Base-by-base conservation (phyloP, 305 asterid genomes). In the Fraxinus baroniana region DNA sequence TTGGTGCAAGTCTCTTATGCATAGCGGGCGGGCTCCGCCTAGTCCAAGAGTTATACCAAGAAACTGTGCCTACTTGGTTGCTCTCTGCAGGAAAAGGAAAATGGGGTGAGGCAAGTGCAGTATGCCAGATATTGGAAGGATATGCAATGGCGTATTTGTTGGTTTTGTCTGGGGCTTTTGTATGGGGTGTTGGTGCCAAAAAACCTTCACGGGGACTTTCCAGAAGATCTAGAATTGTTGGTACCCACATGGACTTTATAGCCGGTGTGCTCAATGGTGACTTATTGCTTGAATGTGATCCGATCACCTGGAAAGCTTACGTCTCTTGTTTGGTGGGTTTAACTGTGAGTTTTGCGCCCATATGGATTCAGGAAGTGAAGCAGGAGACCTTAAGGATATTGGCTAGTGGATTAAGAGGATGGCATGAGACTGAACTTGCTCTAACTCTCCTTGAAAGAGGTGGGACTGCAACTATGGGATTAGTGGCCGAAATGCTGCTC, bases 11-110 rank as follows among this genome's bases (percentile, higher is more conserved):
- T 26, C 28, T 84, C 28, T 20, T 81, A 32, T 84, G 87, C 36
- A 55, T 85, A 3, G 72, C 87, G 1, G 87, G 87, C 41, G 85
- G 87, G 52, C 30, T 81, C 66, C 76, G 49, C 36, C 64, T 78
- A 15, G 80, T 85, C 60, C 85, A 81, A 36, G 73, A 72, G 49
- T 74, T 85, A 44, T 30, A 77, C 7, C 71, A 81, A 70, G 87
- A 81, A 78, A 85, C 85, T 18, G 35, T 85, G 41, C 85, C 87
- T 26, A 77, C 87, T 39, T 81, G 87, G 87, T 81, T 85, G 68
- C 70, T 85, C 20, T 81, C 83, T 33, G 77, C 81, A 24, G 49
- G 77, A 12, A 83, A 84, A 72, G 41, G 71, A 20, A 80, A 49
- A 12, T 70, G 72, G 18, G 85, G 79, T 7, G 44, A 78, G 20